These are phyloP conservation scores for Euphrasia confusa DNA, from an alignment of 257 asterid genomes.

Conservation along the genomic window DNA sequence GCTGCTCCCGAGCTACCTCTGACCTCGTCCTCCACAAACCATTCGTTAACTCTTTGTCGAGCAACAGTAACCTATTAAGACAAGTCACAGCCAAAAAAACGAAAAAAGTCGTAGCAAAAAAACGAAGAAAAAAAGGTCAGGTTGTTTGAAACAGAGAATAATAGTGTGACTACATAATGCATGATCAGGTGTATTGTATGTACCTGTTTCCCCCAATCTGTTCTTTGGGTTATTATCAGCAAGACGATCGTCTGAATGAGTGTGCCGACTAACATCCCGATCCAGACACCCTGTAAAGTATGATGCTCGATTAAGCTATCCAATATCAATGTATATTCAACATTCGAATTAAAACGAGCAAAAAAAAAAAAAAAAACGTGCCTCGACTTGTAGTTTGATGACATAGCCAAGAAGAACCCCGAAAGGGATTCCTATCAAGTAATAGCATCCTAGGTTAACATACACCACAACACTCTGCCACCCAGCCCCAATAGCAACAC, in stretches of 20 bases:
- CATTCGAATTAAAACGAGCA: neutral
- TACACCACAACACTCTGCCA: slow-evolving; percentile 59
- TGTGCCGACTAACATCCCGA: slow-evolving; percentile 58
- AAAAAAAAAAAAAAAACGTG: slow-evolving; percentile 15
- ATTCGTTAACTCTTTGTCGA: slow-evolving; percentile 34
- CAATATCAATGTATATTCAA: neutral
- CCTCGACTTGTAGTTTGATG: slow-evolving; percentile 47
- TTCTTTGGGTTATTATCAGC: slow-evolving; percentile 37
- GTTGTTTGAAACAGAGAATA: neutral
- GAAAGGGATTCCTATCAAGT: slow-evolving; percentile 54
- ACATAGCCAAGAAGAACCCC: slow-evolving; percentile 59
- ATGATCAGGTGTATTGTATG: neutral
- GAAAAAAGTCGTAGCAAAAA: too few species aligned
- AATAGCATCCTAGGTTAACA: slow-evolving; percentile 55
- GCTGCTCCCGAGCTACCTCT: slow-evolving; percentile 23
- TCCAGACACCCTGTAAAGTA: slow-evolving; percentile 58
- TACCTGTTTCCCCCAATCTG: slow-evolving; percentile 70
- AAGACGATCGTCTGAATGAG: slow-evolving; percentile 47
- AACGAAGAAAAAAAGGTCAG: neutral
- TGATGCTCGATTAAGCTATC: neutral
- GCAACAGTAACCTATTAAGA: slow-evolving; percentile 33
- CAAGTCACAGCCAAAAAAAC: neutral
- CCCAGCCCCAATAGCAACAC: slow-evolving; percentile 73
- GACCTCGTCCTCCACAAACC: slow-evolving; percentile 35
- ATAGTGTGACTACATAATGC: too few species aligned